Evolutionary conservation across 257 asterid genomes (phyloP).

Genomic region (Solanum sejunctum): DNA sequence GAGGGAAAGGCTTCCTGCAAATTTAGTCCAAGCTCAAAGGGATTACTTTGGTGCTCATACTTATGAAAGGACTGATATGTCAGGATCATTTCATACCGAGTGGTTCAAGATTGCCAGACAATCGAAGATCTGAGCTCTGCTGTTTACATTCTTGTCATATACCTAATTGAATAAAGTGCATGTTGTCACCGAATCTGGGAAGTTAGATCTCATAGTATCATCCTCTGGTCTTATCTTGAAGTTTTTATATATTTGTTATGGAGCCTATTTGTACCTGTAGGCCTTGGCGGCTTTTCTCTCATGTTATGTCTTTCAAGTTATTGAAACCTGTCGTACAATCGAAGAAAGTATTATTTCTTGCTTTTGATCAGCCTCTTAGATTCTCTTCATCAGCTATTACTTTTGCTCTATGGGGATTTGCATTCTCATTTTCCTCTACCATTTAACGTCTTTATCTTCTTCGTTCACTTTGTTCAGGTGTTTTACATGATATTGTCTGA

Average conservation of each 20-base stretch:
- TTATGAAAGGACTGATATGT: constrained; percentile 66
- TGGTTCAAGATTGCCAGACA: constrained; percentile 83
- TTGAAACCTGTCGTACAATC: neutral
- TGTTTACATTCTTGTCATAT: neutral
- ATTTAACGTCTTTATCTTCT: neutral
- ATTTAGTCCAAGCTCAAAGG: constrained; percentile 90
- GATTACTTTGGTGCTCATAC: constrained; percentile 98
- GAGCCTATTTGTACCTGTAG: neutral
- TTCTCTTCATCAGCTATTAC: neutral
- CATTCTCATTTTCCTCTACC: neutral
- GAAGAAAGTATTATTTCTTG: neutral
- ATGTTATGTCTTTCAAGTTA: neutral
- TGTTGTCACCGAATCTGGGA: neutral
- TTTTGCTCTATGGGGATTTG: neutral
- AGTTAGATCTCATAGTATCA: neutral
- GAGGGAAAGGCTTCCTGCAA: constrained; percentile 83
- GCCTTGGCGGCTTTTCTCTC: neutral
- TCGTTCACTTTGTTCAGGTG: neutral
- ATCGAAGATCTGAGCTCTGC: constrained; percentile 26
- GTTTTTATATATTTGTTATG: neutral
- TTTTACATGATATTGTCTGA: neutral
- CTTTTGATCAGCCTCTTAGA: neutral
- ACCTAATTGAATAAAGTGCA: neutral
- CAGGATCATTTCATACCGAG: constrained; percentile 82
- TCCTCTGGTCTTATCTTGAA: neutral